Percentiles rank a stretch among this genome's conserved stretches.
Conservation (phyloP, 164 flowering plant species). For the Pachysandra terminalis region DNA sequence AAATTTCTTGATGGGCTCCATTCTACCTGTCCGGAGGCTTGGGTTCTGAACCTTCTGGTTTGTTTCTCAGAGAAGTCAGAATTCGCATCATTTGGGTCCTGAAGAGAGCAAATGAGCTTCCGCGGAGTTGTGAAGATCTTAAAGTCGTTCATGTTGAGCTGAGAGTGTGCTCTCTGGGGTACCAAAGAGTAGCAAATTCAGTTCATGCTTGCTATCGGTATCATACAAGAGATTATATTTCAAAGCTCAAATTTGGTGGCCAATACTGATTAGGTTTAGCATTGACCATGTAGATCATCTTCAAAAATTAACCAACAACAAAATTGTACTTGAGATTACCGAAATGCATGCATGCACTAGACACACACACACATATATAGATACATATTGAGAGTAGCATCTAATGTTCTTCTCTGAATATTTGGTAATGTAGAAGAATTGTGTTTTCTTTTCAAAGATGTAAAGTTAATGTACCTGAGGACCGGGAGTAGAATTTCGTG, state of each 20-base stretch:
- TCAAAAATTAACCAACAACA: too few species aligned
- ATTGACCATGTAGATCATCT: neutral
- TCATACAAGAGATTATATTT: neutral
- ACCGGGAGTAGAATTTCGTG: constrained; percentile 50
- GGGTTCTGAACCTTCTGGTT: constrained; percentile 36
- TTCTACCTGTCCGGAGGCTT: constrained; percentile 28
- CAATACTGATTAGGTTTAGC: neutral
- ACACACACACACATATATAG: too few species aligned
- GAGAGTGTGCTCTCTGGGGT: constrained; percentile 54
- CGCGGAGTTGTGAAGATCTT: constrained; percentile 66
- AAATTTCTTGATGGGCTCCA: constrained; percentile 34
- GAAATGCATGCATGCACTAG: too few species aligned
- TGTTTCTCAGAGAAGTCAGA: constrained; percentile 34
- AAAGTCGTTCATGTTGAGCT: constrained; percentile 46
- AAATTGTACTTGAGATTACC: too few species aligned
- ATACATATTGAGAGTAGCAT: too few species aligned
- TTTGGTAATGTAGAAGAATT: too few species aligned
- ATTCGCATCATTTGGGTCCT: constrained; percentile 37
- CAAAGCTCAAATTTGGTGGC: neutral
- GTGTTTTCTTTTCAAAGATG: neutral
- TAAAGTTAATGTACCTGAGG: constrained; percentile 52
- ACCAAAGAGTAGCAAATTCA: constrained; percentile 11
- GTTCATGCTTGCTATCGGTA: neutral
- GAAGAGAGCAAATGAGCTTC: constrained; percentile 76
- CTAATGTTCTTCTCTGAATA: too few species aligned